Evolutionary conservation across 2,329 filamentous ascomycete species (phyloP), one percentile per base, ranked within the genome.

Genomic region (Colletotrichum destructivum): DNA sequence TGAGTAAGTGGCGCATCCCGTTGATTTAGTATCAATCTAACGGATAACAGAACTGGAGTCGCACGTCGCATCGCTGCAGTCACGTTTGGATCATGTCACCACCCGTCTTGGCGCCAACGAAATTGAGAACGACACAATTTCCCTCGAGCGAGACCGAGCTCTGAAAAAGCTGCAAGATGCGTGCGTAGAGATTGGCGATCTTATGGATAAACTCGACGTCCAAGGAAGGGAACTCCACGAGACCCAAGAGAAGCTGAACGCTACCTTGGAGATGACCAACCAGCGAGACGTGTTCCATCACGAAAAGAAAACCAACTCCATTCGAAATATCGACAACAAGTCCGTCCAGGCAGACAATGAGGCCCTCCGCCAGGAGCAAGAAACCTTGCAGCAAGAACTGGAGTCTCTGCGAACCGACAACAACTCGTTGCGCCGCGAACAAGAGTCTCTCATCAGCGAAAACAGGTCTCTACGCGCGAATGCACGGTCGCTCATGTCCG

Each of bases 141-240:
- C 86, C 3, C 85, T 88, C 40, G 92, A 94, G 79, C 88, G 90
- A 40, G 91, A 93, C 75, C 89, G 90, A 57, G 88, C 92, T 47
- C 84, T 92, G 60, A 86, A 86, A 62, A 91, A 91, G 75, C 84
- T 91, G 7, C 88, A 88, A 38, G 85, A 90, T 62, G 90, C 90
- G 5, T 91, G 88, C 51, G 84, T 87, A 57, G 89, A 88, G 44
- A 88, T 89, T 74, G 88, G 85, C 74, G 84, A 85, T 70, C 81
- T 85, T 35, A 85, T 84, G 46, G 79, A 82, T 23, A 84, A 84
- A 74, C 75, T 86, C 18, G 83, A 80, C 62, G 76, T 77, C 26
- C 83, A 81, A 65, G 81, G 84, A 66, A 84, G 82, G 72, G 83
- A 85, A 66, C 74, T 86, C 11, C 82, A 83, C 57, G 82, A 80